Base-by-base conservation (phyloP, 1,284 basidiomycete species). In the Ustilago bromivora region DNA sequence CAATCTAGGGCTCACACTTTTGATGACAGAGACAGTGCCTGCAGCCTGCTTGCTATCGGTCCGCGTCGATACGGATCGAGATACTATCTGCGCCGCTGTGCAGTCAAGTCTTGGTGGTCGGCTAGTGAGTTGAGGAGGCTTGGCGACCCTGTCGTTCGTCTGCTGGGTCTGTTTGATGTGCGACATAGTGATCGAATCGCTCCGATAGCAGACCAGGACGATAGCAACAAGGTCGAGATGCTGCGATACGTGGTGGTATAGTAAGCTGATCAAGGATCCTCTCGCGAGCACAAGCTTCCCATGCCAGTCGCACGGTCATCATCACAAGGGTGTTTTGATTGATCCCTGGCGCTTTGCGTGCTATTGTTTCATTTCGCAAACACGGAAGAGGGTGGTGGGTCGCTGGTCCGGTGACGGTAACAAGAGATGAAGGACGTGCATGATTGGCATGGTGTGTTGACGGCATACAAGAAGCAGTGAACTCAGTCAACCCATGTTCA, bases 91-190 rank as follows among this genome's bases (percentile, higher is more conserved):
- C 32, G 43, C 35, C 11, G 49, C 11, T 49, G 36, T 7, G n/a
- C 23, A 46, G 31, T 65, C 41, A 36, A 12, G 35, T 19, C 56
- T 41, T 12, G 53, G n/a, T 28, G 32, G 23, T 12, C 51, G 55
- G 15, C 5, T 38, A 1, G 47, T 60, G 13, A 47, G 19, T 34
- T 64, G 71, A 46, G 60, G 35, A 11, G 71, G 46, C 40, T 66
- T 64, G 57, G 46, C 40, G 54, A 60, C 28, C 13, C 57, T 53
- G 15, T 36, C 43, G n/a, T 49, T 57, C 3, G 51, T 43, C 40
- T 66, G 64, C 8, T 69, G 63, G 11, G 72, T 54, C 57, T 76
- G 72, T 41, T 76, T 76, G 56, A 71, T 47, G 28, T 71, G 60
- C 40, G 72, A 71, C 72, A 76, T 76, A 47, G 17, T 43, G 17